These are phyloP conservation scores for Talaromyces verruculosus DNA, from an alignment of 2,329 filamentous ascomycete genomes.

Conservation along the genomic window DNA sequence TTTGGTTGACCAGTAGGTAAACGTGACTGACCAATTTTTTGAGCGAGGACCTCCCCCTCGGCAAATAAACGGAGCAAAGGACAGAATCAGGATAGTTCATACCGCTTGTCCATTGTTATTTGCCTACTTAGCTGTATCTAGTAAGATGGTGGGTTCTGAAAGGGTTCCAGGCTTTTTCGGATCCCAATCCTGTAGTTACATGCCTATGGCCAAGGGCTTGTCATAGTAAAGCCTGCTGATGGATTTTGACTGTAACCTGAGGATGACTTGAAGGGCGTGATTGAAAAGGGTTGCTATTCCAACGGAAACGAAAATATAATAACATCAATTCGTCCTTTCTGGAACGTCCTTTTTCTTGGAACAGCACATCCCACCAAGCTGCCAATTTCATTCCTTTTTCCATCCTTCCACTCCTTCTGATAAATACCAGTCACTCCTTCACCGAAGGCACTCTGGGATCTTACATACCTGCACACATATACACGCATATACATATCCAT, in stretches of 20 bases:
- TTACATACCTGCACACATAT: background rate
- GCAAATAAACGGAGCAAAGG: background rate
- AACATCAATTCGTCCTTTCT: background rate
- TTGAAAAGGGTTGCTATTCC: background rate
- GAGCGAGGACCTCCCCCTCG: background rate
- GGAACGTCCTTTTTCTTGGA: background rate
- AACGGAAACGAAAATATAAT: constrained; percentile 5
- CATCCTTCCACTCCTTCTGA: constrained; percentile 1
- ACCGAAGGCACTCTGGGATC: background rate
- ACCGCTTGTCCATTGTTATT: background rate
- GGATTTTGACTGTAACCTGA: constrained; percentile 14
- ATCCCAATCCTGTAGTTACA: constrained; percentile 10
- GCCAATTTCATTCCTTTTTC: background rate
- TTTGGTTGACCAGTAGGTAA: background rate
- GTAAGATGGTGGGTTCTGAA: background rate
- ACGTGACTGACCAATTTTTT: background rate
- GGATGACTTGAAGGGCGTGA: background rate
- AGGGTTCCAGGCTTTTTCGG: background rate
- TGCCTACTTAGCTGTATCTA: background rate
- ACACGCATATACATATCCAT: background rate
- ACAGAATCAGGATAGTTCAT: constrained; percentile 5
- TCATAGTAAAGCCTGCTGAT: constrained; percentile 7
- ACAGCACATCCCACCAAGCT: background rate
- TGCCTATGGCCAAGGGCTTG: background rate
- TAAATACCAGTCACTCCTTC: background rate